Evolutionary conservation across 805 yeast species (phyloP), one percentile per base, ranked within the genome.

Genomic region (Metschnikowia kofuensis): DNA sequence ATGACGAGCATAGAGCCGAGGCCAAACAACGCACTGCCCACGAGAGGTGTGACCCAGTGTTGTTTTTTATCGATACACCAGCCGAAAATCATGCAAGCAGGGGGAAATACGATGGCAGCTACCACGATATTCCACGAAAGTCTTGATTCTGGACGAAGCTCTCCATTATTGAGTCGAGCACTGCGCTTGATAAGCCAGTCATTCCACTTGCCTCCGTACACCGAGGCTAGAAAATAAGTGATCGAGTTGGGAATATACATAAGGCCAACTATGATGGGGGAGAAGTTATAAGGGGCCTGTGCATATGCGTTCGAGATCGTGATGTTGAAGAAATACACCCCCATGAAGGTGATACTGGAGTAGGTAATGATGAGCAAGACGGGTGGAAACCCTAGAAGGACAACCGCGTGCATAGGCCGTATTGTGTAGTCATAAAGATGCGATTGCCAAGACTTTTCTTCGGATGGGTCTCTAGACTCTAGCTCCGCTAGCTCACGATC

Each of bases 191-290:
- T 64, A 38, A 87, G 67, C 40, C 68, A 62, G 63, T 89, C 96
- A 45, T 82, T 83, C 86, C 92, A 89, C 52, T 75, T 75, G 3
- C 96, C 96, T 35, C 95, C 95, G 52, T 79, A 72, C n/a, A 89
- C 67, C 0, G 92, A 84, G 0, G 95, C 92, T 41, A 84, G 56
- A 35, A 89, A 66, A 60, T 88, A 89, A 0, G 91, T 80, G 27
- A 87, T 78, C 0, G 96, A 87, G 64, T 89, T 89, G 35, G 96
- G 96, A 32, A 89, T 82, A 68, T 87, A 89, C 48, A 87, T 75
- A 28, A 89, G 72, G 32, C 96, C 96, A 42, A 85, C 77, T 48
- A 83, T 74, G 42, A 87, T 66, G 0, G 87, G 67, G 32, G 72
- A 68, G 72, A 85, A 89, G 58, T 82, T 79, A 65, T 89, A 89